Evolutionary conservation across 192 early-diverging fungal species (phyloP).

Genomic region (Coemansia sp.): DNA sequence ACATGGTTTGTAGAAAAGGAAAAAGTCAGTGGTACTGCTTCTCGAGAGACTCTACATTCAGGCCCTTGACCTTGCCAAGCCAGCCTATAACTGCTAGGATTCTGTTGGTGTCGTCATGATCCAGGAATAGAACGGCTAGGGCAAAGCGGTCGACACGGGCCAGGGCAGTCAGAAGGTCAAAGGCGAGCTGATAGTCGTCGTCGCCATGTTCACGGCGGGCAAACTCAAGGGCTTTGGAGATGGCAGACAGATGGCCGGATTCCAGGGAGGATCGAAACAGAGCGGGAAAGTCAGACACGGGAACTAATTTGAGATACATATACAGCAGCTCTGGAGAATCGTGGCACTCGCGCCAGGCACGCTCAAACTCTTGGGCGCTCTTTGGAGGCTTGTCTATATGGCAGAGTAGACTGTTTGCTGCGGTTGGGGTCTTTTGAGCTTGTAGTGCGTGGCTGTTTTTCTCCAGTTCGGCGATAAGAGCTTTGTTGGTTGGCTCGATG

Average conservation of each 20-base stretch:
- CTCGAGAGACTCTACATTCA: neutral
- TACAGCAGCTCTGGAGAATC: constrained; percentile 2
- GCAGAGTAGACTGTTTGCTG: neutral
- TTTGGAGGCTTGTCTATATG: neutral
- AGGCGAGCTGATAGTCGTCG: constrained; percentile 8
- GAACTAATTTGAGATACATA: constrained; percentile 9
- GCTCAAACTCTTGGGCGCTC: constrained; percentile 16
- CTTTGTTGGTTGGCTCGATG: constrained; percentile 13
- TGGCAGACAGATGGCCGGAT: constrained; percentile 2
- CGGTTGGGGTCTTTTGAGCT: neutral
- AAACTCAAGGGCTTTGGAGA: constrained; percentile 4
- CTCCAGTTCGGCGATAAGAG: constrained; percentile 9
- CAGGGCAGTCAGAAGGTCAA: neutral
- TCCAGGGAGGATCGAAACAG: constrained; percentile 20
- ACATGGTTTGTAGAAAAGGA: too few relatives aligned
- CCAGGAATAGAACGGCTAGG: constrained; percentile 16
- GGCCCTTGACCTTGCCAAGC: neutral
- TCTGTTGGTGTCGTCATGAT: neutral
- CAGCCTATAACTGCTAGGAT: neutral
- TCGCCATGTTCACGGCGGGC: neutral
- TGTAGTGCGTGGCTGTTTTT: neutral
- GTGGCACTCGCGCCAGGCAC: constrained; percentile 16
- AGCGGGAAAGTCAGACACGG: neutral
- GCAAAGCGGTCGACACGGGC: constrained; percentile 9
- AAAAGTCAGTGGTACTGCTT: neutral